Conservation (phyloP, 768 basidiomycete species). For the Pulveroboletus frians region DNA sequence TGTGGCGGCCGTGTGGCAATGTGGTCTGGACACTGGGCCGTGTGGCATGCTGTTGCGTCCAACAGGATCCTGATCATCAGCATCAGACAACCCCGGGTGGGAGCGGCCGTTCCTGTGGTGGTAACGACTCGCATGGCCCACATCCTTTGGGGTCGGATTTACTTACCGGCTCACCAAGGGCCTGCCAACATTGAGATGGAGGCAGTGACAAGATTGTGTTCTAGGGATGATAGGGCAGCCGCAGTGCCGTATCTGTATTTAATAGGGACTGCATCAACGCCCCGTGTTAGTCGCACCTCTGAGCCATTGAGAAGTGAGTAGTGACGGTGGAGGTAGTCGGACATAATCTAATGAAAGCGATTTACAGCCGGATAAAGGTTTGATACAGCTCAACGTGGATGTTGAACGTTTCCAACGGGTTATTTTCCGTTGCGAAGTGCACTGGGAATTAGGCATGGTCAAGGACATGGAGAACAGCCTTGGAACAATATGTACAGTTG, state of each 20-base stretch:
- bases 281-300: not conserved
- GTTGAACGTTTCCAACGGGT: not conserved
- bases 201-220: not conserved
- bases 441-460: not conserved
- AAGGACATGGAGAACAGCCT: not conserved
- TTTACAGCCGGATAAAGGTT: not conserved
- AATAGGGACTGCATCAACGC: not conserved
- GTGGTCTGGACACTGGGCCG: no score
- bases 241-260: not conserved
- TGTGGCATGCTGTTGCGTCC: no score
- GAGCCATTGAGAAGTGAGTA: not conserved
- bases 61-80: no score
- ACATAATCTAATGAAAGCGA: not conserved
- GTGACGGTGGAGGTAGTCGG: not conserved
- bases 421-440: not conserved
- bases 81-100: no score
- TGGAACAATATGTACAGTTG: no score
- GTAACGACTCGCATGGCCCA: no score
- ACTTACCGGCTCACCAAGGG: no score
- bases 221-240: not conserved
- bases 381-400: not conserved
- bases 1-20: slow-evolving; percentile 6
- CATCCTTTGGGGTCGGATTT: no score
- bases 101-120: no score
- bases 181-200: not conserved